Conservation (phyloP, 2,329 filamentous ascomycete genomes). For the Verticillium alfalfae region DNA sequence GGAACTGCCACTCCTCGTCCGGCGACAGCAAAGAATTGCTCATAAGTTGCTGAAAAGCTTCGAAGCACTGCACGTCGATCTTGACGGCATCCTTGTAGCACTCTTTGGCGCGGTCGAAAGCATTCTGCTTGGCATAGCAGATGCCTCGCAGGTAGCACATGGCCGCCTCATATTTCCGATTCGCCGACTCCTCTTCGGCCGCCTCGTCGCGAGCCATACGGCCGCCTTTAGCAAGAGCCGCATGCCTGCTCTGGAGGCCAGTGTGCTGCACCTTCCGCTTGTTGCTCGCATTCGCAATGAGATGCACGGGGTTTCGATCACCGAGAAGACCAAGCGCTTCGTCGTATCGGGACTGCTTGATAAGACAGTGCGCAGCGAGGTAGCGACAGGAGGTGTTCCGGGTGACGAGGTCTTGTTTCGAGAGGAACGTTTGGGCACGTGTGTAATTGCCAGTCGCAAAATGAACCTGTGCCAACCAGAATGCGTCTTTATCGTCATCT, state of each 20-base stretch:
- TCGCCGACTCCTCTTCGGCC: slow-evolving; percentile 62
- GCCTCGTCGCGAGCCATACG: slow-evolving; percentile 25
- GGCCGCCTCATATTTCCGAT: slow-evolving; percentile 83
- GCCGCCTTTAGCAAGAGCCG: slow-evolving; percentile 5
- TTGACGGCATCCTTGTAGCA: slow-evolving; percentile 97
- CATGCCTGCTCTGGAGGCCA: slow-evolving; percentile 32
- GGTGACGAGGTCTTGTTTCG: slow-evolving; percentile 73
- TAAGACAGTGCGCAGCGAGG: slow-evolving; percentile 86
- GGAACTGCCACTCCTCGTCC: slow-evolving; percentile 83
- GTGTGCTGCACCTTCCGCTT: slow-evolving; percentile 68
- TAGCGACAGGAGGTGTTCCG: slow-evolving; percentile 87
- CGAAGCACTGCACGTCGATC: slow-evolving; percentile 97
- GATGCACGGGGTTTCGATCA: slow-evolving; percentile 82
- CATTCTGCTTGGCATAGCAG: slow-evolving; percentile 95
- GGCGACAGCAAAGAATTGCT: slow-evolving; percentile 89
- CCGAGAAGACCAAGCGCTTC: slow-evolving; percentile 83
- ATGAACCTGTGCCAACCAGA: slow-evolving; percentile 97
- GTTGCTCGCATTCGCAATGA: slow-evolving; percentile 62
- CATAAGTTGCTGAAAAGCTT: slow-evolving; percentile 97
- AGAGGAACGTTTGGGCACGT: slow-evolving; percentile 80
- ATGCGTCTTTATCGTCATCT: slow-evolving; percentile 93
- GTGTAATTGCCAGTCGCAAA: slow-evolving; percentile 95
- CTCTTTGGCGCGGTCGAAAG: slow-evolving; percentile 93
- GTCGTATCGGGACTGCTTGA: slow-evolving; percentile 86
- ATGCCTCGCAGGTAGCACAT: slow-evolving; percentile 95